Percentiles rank a stretch among this genome's conserved stretches.
phyloP scores from a whole-genome alignment of 768 basidiomycete species.

The Mycena alexandri region DNA sequence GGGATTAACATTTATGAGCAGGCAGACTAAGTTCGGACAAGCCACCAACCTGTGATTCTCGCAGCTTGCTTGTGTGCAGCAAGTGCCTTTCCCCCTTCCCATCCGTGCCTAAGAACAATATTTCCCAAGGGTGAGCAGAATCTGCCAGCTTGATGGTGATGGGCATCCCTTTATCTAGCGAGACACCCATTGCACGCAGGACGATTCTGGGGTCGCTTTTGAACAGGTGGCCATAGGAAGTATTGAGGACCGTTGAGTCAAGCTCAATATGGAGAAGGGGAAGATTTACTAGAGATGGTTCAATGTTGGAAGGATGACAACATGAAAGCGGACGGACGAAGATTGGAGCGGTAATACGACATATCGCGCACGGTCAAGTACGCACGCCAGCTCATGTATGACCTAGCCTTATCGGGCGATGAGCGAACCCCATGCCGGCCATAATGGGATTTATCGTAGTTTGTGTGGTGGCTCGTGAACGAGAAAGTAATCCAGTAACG shows the following conservation, averaged over 20 bases:
- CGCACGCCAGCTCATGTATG: conserved; percentile 29
- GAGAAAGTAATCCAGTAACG: conserved; percentile 25
- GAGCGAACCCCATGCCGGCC: neutral
- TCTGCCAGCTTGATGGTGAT: conserved; percentile 23
- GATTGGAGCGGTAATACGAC: neutral
- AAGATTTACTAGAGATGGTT: conserved; percentile 12
- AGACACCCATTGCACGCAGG: conserved; percentile 28
- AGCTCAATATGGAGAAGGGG: conserved; percentile 26
- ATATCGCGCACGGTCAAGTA: conserved; percentile 21
- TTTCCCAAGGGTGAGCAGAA: conserved; percentile 5
- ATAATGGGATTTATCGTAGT: neutral
- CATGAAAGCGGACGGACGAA: conserved; percentile 5
- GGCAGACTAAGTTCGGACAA: neutral
- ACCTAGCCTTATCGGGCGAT: neutral
- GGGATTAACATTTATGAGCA: neutral
- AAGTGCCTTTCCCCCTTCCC: conserved; percentile 10
- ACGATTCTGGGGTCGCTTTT: conserved; percentile 16
- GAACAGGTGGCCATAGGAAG: conserved; percentile 24
- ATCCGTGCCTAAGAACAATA: conserved; percentile 24
- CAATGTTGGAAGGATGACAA: neutral
- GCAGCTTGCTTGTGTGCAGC: conserved; percentile 15
- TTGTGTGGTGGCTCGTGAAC: conserved; percentile 16
- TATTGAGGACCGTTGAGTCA: conserved; percentile 11
- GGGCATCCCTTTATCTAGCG: conserved; percentile 24
- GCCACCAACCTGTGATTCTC: neutral